Base-by-base conservation (phyloP, 805 yeast genomes). In the Komagataella pastoris region DNA sequence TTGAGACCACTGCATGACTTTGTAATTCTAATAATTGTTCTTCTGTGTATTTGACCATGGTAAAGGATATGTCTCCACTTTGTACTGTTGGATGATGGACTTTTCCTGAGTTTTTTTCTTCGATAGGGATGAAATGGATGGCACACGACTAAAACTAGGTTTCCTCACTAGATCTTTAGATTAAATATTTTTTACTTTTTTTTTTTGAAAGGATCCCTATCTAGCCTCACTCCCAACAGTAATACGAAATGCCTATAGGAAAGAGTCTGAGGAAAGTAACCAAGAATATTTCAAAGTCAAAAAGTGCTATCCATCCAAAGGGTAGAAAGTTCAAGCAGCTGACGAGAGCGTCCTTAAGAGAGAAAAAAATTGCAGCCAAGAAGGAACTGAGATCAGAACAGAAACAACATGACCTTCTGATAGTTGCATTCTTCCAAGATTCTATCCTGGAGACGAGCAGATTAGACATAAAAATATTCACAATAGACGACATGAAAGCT, bases 291-390 rank as follows among this genome's bases (percentile, higher is more conserved):
- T 69, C 77, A 53, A 75, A 75, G 58, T 70, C 78, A 54, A 78
- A 76, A 46, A 79, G 76, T 47, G 71, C 77, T 44, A 69, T 85
- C 57, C 98, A 91, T 63, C 93, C 95, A 19, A 84, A 83, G 61
- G 96, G 97, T 7, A 77, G 97, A 51, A 91, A 89, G 65, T 85
- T 88, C 65, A 84, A 84, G 65, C 88, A 85, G 63, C 69, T 91
- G 50, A 83, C 83, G 52, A 73, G 93, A 56, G 97, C 97, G n/a
- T 80, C 95, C 1, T 68, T 88, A 47, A 77, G 99, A 65, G 95
- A 90, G 56, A 74, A 73, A 49, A 87, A 85, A 63, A 67, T 91
- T 50, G 76, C 73, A 44, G 72, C 72, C 50, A 79, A 76, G 62
- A 86, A 85, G 61, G 65, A 73, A 19, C 73, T 72, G 50, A 79